phyloP scores from a whole-genome alignment of 306 rosid genomes.

The Cucumis hystrix region DNA sequence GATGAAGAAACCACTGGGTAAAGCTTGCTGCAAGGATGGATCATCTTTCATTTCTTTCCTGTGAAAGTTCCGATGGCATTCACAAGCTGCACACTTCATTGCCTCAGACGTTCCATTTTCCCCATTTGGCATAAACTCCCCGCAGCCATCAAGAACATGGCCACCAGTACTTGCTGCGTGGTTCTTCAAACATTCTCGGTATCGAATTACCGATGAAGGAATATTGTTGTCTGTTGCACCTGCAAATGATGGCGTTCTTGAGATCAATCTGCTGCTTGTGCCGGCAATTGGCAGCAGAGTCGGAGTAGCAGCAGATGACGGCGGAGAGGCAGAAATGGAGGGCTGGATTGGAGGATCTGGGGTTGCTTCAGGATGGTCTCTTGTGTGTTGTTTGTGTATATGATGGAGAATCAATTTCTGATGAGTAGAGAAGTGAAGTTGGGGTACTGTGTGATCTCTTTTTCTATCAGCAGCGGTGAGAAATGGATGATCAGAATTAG shows the following conservation, averaged over 20 bases:
- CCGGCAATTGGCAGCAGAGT: background rate
- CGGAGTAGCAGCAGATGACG: background rate
- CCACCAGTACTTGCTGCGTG: conserved; percentile 88
- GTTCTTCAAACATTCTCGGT: conserved; percentile 74
- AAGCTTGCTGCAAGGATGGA: conserved; percentile 3
- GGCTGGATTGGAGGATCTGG: conserved; percentile 3
- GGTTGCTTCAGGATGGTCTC: background rate
- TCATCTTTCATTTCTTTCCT: conserved; percentile 47
- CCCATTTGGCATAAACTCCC: conserved; percentile 94
- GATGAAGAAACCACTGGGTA: conserved; percentile 9
- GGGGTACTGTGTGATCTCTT: conserved; percentile 21
- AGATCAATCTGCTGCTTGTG: background rate
- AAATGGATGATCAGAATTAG: background rate
- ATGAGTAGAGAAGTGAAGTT: conserved; percentile 14
- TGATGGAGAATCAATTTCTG: conserved; percentile 3
- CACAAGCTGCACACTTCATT: conserved; percentile 74
- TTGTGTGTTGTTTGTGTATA: background rate
- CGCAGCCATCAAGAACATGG: conserved; percentile 80
- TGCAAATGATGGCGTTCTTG: background rate
- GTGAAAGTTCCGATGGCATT: conserved; percentile 89
- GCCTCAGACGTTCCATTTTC: conserved; percentile 48
- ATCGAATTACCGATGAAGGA: conserved; percentile 13
- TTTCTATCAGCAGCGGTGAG: conserved; percentile 18
- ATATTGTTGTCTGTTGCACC: background rate
- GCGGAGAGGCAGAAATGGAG: background rate